These are phyloP conservation scores for Alternaria rosae DNA, from an alignment of 2,329 filamentous ascomycete species.

Conservation along the genomic window DNA sequence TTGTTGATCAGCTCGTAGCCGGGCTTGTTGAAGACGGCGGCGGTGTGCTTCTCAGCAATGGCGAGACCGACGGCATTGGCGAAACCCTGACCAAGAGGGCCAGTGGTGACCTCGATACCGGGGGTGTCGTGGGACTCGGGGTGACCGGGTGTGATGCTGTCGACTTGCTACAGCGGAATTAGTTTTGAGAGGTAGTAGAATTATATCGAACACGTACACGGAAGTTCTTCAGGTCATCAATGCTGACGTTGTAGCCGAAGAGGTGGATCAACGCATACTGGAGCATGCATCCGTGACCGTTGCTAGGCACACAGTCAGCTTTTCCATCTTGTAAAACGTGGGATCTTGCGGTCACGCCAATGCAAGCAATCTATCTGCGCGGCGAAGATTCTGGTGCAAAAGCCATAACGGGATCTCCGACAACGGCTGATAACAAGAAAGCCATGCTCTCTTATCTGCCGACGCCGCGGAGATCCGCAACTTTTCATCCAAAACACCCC, in stretches of 20 bases:
- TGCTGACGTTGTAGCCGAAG: conserved; percentile 84
- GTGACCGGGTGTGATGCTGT: conserved; percentile 91
- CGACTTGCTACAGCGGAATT: conserved; percentile 61
- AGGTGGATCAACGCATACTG: conserved; percentile 98
- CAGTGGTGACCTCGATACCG: conserved; percentile 97
- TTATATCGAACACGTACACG: conserved; percentile 72
- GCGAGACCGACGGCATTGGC: conserved; percentile 97
- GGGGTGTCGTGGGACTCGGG: conserved; percentile 96
- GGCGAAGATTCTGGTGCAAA: not conserved
- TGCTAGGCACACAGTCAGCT: conserved; percentile 63
- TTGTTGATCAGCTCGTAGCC: conserved; percentile 91
- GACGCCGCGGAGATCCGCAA: conserved; percentile 30
- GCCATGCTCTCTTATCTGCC: not conserved
- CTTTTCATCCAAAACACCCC: conserved; percentile 3
- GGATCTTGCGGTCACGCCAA: not conserved
- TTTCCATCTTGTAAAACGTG: not conserved
- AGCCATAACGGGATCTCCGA: not conserved
- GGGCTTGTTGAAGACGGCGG: conserved; percentile 94
- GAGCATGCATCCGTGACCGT: conserved; percentile 99
- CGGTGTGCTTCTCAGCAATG: conserved; percentile 92
- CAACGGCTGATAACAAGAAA: conserved; percentile 6
- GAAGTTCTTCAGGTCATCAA: conserved; percentile 96
- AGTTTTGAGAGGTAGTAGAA: conserved; percentile 52
- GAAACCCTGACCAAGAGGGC: conserved; percentile 96
- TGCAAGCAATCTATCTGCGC: not conserved